phyloP scores from a whole-genome alignment of 305 asterid species.

The Striga hermonthica region DNA sequence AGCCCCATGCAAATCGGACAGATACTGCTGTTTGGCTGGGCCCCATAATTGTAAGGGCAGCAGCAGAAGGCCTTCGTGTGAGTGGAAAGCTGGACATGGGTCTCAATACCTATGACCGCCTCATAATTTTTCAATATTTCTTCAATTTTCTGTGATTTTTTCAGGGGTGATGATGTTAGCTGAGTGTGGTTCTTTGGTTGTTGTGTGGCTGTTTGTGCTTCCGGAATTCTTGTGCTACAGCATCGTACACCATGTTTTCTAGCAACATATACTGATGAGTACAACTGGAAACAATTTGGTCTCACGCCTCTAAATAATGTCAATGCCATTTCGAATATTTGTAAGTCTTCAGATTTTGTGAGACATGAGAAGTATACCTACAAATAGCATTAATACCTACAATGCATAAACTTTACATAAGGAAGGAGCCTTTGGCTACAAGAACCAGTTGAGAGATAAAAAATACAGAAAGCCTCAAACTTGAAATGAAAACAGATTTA shows the following conservation, averaged over 20 bases:
- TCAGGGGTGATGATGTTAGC: slow-evolving; percentile 40
- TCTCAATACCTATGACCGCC: slow-evolving; percentile 89
- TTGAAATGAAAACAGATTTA: no score
- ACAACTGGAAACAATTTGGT: slow-evolving; percentile 43
- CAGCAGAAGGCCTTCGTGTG: slow-evolving; percentile 89
- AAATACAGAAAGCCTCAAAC: no score
- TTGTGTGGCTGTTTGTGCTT: slow-evolving; percentile 49
- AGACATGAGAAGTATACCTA: slow-evolving; percentile 31
- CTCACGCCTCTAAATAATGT: slow-evolving; percentile 76
- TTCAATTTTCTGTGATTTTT: slow-evolving; percentile 43
- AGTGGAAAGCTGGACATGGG: slow-evolving; percentile 94
- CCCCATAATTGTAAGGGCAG: slow-evolving; percentile 88
- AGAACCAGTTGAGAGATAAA: no score
- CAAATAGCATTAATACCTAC: slow-evolving; percentile 8
- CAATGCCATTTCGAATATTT: slow-evolving; percentile 56
- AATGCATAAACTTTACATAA: no score
- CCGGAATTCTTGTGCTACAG: slow-evolving; percentile 46
- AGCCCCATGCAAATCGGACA: slow-evolving; percentile 96
- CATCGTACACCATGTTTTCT: slow-evolving; percentile 45
- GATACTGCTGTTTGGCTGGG: slow-evolving; percentile 75
- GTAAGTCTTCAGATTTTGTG: slow-evolving; percentile 28
- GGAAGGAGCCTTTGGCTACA: no score
- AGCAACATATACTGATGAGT: slow-evolving; percentile 54
- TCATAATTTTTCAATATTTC: slow-evolving; percentile 65
- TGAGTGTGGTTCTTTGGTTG: slow-evolving; percentile 53